Base-by-base conservation (phyloP, 2,329 filamentous ascomycete species). In the Dactylellina cionopaga region DNA sequence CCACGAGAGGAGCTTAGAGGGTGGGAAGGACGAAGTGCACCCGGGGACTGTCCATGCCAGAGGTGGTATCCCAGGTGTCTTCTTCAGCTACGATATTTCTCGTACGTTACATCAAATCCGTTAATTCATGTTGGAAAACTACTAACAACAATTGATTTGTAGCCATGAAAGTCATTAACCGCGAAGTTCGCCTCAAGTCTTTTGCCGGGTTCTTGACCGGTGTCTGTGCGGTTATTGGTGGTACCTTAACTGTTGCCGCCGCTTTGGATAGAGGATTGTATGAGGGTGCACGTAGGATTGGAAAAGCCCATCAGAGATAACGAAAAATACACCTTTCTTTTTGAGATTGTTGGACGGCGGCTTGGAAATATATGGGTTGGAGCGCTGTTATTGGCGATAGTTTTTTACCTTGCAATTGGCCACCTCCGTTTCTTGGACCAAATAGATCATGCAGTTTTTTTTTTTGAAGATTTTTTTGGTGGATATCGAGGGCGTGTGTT, bases 101-200 rank as follows among this genome's bases (percentile, higher is more conserved):
- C 69, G 69, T 73, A 65, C 63, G 56, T 51, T 6, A n/a, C 41
- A 52, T n/a, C 7, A 13, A 33, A n/a, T 4, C n/a, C 13, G 25
- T 22, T 54, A 22, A 47, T n/a, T 27, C 11, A 31, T 24, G 3
- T 24, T 19, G 15, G 4, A 25, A 29, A 55, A 27, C 7, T 15
- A 19, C 55, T 55, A 49, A 71, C 37, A 3, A 46, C 10, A 44
- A 1, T 15, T 37, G 0, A 33, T 49, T 2, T 54, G 33, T 60
- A 93, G 90, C 95, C 3, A 99, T 99, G 95, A 99, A 98, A 83
- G 94, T 99, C 73, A 90, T 99, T 82, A 99, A 99, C 84, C 90
- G 93, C 62, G 96, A 99, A 83, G 90, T 91, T 76, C 88, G 92
- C 47, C 84, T 89, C 72, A 98, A 98, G 84, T 90, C 90, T 3